Conservation (phyloP, 768 basidiomycete genomes). For the Rhodotorula paludigena region DNA sequence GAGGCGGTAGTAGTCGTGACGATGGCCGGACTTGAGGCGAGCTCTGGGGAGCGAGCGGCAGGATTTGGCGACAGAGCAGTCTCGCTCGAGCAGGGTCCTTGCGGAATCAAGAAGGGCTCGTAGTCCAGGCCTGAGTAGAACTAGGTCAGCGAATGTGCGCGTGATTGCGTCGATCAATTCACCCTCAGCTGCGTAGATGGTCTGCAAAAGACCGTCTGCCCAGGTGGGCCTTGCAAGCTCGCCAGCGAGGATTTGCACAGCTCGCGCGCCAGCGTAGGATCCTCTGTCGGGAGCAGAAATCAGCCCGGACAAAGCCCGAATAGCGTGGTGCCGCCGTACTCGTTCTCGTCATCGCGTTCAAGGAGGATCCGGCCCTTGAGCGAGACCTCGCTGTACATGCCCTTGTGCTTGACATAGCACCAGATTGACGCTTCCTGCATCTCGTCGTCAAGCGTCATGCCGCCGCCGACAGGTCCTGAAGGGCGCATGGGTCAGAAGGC, state of each 20-base stretch:
- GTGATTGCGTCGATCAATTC: neutral
- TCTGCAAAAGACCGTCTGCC: conserved; percentile 14
- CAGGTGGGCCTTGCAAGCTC: conserved; percentile 5
- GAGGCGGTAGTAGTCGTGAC: neutral
- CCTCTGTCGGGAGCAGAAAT: neutral
- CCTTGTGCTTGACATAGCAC: conserved; percentile 9
- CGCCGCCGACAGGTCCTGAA: conserved; percentile 29
- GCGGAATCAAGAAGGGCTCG: conserved; percentile 16
- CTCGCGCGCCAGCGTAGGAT: conserved; percentile 11
- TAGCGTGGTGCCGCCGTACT: neutral
- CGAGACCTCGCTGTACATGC: neutral
- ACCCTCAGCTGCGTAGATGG: conserved; percentile 28
- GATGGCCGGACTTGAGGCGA: conserved; percentile 3
- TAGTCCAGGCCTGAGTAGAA: conserved; percentile 10
- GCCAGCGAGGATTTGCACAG: conserved; percentile 28
- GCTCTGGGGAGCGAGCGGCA: neutral
- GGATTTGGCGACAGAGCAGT: neutral
- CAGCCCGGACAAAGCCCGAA: no score
- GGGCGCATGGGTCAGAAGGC: neutral
- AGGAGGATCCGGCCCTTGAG: conserved; percentile 23
- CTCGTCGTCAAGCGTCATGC: conserved; percentile 1
- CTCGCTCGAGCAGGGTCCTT: conserved; percentile 23
- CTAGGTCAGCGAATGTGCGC: neutral
- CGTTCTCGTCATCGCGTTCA: conserved; percentile 28
- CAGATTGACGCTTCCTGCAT: neutral